Evolutionary conservation across 2,329 filamentous ascomycete species (phyloP).

Genomic region (Verticillium tricorpus): DNA sequence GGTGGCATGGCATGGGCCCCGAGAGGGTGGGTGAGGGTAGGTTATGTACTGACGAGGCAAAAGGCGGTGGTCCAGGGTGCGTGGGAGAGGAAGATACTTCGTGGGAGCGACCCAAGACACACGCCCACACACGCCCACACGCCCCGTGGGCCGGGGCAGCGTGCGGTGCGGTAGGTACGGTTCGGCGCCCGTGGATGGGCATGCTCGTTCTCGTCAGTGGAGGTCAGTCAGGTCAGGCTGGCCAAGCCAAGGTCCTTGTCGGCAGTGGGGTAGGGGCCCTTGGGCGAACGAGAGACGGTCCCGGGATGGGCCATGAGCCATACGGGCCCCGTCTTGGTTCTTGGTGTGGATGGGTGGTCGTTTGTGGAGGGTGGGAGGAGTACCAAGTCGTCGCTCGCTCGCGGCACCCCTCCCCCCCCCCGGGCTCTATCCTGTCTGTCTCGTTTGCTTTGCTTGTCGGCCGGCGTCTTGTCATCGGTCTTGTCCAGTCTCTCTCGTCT

Average conservation of each 20-base stretch:
- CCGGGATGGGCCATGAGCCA: not conserved
- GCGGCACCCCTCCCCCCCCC: not conserved
- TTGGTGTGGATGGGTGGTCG: not conserved
- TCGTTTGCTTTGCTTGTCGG: not conserved
- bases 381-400: not conserved
- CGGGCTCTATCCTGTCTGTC: not conserved
- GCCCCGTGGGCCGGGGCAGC: not conserved
- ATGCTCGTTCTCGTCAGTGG: not conserved
- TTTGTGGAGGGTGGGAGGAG: not conserved
- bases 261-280: not conserved
- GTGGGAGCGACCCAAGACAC: not conserved
- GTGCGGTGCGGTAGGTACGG: too few species aligned
- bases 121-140: not conserved
- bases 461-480: not conserved
- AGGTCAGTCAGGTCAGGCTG: not conserved
- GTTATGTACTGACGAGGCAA: constrained; percentile 9
- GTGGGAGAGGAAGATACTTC: constrained; percentile 6
- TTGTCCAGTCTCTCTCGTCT: not conserved
- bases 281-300: not conserved
- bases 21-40: constrained; percentile 10
- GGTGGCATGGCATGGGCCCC: constrained; percentile 2
- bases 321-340: not conserved
- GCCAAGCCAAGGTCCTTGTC: not conserved
- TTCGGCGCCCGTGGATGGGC: not conserved
- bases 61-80: not conserved